These are phyloP conservation scores for Litchi chinensis DNA, from an alignment of 345 rosid species.

Conservation along the genomic window DNA sequence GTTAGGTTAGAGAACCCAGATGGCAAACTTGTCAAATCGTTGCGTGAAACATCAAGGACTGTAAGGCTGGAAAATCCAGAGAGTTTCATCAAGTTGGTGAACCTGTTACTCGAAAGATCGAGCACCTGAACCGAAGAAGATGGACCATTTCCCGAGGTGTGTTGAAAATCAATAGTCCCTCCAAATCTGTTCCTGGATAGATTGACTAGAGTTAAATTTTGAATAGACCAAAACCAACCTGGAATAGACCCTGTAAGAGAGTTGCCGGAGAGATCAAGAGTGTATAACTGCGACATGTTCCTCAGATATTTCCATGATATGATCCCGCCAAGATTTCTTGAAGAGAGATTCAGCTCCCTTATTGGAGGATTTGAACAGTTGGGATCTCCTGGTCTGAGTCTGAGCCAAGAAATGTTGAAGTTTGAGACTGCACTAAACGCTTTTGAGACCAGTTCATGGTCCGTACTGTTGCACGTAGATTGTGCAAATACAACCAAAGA, in stretches of 20 bases:
- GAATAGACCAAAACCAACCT: conserved; percentile 66
- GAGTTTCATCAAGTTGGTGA: conserved; percentile 55
- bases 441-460: conserved; percentile 45
- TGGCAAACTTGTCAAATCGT: conserved; percentile 53
- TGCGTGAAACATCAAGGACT: conserved; percentile 64
- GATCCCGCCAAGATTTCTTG: conserved; percentile 64
- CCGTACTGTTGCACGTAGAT: conserved; percentile 48
- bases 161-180: conserved; percentile 45
- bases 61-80: conserved; percentile 56
- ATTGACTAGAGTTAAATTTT: conserved; percentile 42
- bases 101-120: conserved; percentile 77
- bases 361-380: conserved; percentile 53
- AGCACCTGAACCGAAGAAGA: conserved; percentile 50
- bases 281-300: conserved; percentile 50
- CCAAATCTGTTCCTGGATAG: conserved; percentile 59
- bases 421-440: conserved; percentile 71
- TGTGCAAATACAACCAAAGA: conserved; percentile 44
- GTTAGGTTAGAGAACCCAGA: conserved; percentile 52
- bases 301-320: conserved; percentile 68
- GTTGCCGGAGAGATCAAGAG: conserved; percentile 72
- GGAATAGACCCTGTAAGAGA: conserved; percentile 72
- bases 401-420: conserved; percentile 66
- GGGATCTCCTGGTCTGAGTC: neutral
- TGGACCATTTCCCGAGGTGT: conserved; percentile 25
- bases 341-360: conserved; percentile 45